A percentile compares a stretch with the other conserved stretches of the same genome.
Evolutionary conservation across 1,284 basidiomycete genomes (phyloP).

Genomic region (Anthracocystis panici-leucophaei): DNA sequence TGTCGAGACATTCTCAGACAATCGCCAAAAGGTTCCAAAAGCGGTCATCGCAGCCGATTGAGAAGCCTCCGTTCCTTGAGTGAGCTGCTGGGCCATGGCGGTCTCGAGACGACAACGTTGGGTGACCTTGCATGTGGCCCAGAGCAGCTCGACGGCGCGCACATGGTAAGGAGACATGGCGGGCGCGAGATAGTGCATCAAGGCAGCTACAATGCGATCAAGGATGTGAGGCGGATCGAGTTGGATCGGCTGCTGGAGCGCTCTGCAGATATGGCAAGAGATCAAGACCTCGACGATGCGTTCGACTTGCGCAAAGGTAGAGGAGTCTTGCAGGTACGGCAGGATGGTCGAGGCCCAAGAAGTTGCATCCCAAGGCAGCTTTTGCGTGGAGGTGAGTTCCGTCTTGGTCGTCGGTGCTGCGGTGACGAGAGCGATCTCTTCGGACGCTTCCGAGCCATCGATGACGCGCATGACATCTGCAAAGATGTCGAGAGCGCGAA

Average conservation of each 20-base stretch:
- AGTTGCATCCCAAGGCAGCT: slow-evolving; percentile 38
- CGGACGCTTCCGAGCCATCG: slow-evolving; percentile 32
- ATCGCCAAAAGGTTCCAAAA: slow-evolving; percentile 91
- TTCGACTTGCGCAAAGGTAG: slow-evolving; percentile 51
- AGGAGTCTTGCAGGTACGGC: slow-evolving; percentile 24
- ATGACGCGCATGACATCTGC: slow-evolving; percentile 47
- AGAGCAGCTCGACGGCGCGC: slow-evolving; percentile 85
- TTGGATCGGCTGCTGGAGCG: slow-evolving; percentile 25
- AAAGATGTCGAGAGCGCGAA: slow-evolving; percentile 47
- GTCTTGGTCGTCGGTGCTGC: background rate
- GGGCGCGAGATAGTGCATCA: slow-evolving; percentile 81
- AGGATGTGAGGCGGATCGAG: slow-evolving; percentile 35
- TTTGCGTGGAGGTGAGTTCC: slow-evolving; percentile 10
- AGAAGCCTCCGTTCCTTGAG: slow-evolving; percentile 3
- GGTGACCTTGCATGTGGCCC: slow-evolving; percentile 72
- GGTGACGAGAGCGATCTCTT: slow-evolving; percentile 32
- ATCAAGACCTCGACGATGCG: slow-evolving; percentile 50
- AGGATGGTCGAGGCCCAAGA: slow-evolving; percentile 32
- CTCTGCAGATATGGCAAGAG: slow-evolving; percentile 52
- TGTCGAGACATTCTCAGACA: slow-evolving; percentile 76
- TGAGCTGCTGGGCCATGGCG: slow-evolving; percentile 42
- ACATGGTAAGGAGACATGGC: slow-evolving; percentile 81
- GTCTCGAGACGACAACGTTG: slow-evolving; percentile 41
- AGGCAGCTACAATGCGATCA: slow-evolving; percentile 70
- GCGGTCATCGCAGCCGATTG: slow-evolving; percentile 78